A percentile compares a stretch with the other conserved stretches of the same genome.
Evolutionary conservation across 257 asterid species (phyloP).

Genomic region (Avicennia marina): DNA sequence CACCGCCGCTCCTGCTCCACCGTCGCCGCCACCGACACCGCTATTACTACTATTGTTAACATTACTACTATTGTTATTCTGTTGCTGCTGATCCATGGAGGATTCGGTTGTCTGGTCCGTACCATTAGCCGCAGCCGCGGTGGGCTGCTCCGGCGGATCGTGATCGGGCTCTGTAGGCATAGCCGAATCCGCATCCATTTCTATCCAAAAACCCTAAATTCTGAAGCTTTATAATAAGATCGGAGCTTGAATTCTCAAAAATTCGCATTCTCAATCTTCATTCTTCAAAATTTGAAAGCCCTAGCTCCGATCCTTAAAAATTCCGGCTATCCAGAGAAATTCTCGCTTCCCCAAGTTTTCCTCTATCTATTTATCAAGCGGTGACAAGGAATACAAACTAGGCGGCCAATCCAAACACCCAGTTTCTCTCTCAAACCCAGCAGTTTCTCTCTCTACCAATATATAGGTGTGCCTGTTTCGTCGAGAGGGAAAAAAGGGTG

Average conservation of each 20-base stretch:
- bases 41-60: conserved; percentile 18
- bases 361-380: conserved; percentile 15
- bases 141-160: conserved; percentile 37
- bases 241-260: conserved; percentile 46
- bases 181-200: conserved; percentile 86
- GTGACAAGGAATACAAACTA: conserved; percentile 33
- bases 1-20: conserved; percentile 35
- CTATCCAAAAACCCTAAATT: conserved; percentile 47
- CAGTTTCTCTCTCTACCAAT: no score
- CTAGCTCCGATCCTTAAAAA: conserved; percentile 39
- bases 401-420: conserved; percentile 42
- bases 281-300: conserved; percentile 18
- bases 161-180: conserved; percentile 70
- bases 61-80: conserved; percentile 24
- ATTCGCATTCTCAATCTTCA: conserved; percentile 45
- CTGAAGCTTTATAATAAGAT: conserved; percentile 30
- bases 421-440: conserved; percentile 26
- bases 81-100: conserved; percentile 32
- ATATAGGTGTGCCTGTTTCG: no score
- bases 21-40: background rate
- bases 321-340: background rate
- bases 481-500: no score
- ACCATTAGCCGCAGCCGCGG: conserved; percentile 25
- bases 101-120: conserved; percentile 36
- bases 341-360: background rate